These are phyloP conservation scores for Seiridium unicorne DNA, from an alignment of 2,329 filamentous ascomycete genomes.

Conservation along the genomic window DNA sequence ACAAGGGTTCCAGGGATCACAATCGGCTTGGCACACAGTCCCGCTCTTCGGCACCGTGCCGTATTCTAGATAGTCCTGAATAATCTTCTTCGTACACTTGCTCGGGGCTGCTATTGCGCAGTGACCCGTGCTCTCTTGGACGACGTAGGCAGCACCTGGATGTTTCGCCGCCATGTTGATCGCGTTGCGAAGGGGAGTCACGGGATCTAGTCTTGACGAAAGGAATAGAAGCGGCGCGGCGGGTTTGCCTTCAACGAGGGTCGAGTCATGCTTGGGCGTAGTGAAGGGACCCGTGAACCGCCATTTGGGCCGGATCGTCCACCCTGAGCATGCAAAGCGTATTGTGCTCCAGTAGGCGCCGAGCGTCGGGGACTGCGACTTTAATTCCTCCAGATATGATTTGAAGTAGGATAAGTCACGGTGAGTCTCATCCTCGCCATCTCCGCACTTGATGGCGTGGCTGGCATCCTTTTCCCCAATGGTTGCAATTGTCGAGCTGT, in stretches of 20 bases:
- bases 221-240: slow-evolving; percentile 43
- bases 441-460: slow-evolving; percentile 31
- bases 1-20: slow-evolving; percentile 1
- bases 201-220: slow-evolving; percentile 40
- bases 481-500: neutral
- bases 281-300: slow-evolving; percentile 32
- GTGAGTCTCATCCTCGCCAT: slow-evolving; percentile 26
- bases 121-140: slow-evolving; percentile 20
- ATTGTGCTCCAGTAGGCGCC: slow-evolving; percentile 33
- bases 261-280: slow-evolving; percentile 15
- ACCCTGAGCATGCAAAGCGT: slow-evolving; percentile 37
- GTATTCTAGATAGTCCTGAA: neutral
- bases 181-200: slow-evolving; percentile 42
- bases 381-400: slow-evolving; percentile 26
- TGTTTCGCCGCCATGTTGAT: slow-evolving; percentile 15
- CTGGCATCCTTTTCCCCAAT: slow-evolving; percentile 17
- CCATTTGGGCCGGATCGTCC: slow-evolving; percentile 36
- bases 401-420: slow-evolving; percentile 22
- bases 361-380: slow-evolving; percentile 25
- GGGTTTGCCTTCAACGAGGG: slow-evolving; percentile 30
- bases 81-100: slow-evolving; percentile 2
- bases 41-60: neutral
- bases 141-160: slow-evolving; percentile 14
- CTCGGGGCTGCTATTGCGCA: slow-evolving; percentile 4
- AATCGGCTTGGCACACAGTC: neutral